Conservation (phyloP, 106 monocot genomes). For the Agapanthus africanus region DNA sequence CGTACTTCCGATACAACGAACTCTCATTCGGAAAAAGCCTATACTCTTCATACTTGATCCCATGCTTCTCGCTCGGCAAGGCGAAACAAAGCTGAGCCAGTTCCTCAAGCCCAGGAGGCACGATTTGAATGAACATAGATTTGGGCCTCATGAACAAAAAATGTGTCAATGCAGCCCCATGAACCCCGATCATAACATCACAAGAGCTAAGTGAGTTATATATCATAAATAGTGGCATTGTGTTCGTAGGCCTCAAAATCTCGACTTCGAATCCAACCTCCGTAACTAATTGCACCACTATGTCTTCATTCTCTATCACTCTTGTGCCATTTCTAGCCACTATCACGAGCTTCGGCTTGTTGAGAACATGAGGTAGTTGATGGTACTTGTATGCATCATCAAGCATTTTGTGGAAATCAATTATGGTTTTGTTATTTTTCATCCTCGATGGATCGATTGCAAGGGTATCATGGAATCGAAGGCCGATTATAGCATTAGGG, state of each 20-base stretch:
- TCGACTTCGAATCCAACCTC: conserved; percentile 37
- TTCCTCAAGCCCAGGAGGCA: conserved; percentile 61
- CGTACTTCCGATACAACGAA: conserved; percentile 42
- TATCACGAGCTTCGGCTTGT: conserved; percentile 49
- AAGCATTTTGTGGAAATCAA: background rate
- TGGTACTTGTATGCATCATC: background rate
- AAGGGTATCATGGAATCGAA: conserved; percentile 41
- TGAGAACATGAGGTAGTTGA: background rate
- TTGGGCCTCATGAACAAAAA: conserved; percentile 66
- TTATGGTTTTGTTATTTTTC: conserved; percentile 19
- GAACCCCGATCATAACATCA: conserved; percentile 68
- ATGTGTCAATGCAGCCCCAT: conserved; percentile 77
- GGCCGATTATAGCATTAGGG: conserved; percentile 12
- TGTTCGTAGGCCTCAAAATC: conserved; percentile 34
- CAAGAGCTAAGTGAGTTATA: conserved; percentile 46
- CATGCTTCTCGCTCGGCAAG: conserved; percentile 44
- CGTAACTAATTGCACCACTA: conserved; percentile 30
- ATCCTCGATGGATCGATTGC: conserved; percentile 22
- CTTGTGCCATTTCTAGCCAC: conserved; percentile 52
- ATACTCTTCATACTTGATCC: conserved; percentile 49
- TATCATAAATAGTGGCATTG: conserved; percentile 45
- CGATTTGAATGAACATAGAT: conserved; percentile 55
- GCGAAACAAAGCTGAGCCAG: conserved; percentile 50
- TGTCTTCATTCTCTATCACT: conserved; percentile 56
- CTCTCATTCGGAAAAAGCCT: conserved; percentile 50